Evolutionary conservation across 495 filamentous ascomycete species (phyloP).

Genomic region (Staphylotrichum longicolle): DNA sequence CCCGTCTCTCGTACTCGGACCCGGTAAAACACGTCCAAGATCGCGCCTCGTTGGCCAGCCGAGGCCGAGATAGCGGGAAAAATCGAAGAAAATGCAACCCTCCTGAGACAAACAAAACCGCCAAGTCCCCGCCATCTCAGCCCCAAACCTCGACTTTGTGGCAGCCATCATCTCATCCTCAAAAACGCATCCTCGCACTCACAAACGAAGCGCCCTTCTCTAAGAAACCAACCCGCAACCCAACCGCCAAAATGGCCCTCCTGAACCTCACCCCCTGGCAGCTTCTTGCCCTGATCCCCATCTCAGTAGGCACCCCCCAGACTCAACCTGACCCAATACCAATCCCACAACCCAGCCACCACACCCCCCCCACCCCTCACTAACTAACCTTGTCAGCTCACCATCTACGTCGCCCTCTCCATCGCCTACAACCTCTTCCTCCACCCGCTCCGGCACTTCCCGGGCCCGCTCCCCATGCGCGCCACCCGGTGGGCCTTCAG

Average conservation of each 20-base stretch:
- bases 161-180: too few relatives aligned
- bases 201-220: too few relatives aligned
- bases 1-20: too few relatives aligned
- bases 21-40: too few relatives aligned
- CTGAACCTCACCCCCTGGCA: slow-evolving; percentile 10
- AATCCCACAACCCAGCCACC: neutral
- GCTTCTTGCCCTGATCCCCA: slow-evolving; percentile 9
- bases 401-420: slow-evolving; percentile 17
- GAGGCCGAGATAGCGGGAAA: slow-evolving; percentile 3
- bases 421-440: slow-evolving; percentile 48
- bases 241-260: slow-evolving; percentile 17
- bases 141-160: too few relatives aligned
- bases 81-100: neutral
- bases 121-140: neutral
- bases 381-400: neutral
- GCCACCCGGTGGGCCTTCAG: slow-evolving; percentile 36
- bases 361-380: too few relatives aligned
- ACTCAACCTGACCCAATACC: too few relatives aligned
- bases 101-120: neutral
- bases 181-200: too few relatives aligned
- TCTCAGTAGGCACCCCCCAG: neutral
- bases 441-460: slow-evolving; percentile 52
- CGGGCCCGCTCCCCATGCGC: slow-evolving; percentile 50
- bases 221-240: too few relatives aligned
- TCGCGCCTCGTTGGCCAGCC: neutral